phyloP scores from a whole-genome alignment of 2,329 filamentous ascomycete species.

The Xylariaceae sp. region DNA sequence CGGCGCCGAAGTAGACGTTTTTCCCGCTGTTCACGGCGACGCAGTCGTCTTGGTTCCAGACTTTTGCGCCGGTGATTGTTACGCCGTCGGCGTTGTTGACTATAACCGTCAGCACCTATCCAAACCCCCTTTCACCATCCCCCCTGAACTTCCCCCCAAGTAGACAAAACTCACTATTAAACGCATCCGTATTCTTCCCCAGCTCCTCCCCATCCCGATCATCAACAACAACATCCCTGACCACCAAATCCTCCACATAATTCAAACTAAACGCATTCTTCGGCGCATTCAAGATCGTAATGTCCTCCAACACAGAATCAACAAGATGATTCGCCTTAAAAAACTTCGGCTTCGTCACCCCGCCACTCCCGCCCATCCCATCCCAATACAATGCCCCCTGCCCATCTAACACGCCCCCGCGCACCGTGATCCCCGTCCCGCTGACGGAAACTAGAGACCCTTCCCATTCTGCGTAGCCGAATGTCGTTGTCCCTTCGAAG shows the following conservation, averaged over 20 bases:
- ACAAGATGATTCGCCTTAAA: slow-evolving; percentile 51
- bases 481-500: slow-evolving; percentile 61
- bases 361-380: slow-evolving; percentile 52
- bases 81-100: slow-evolving; percentile 42
- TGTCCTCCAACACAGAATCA: slow-evolving; percentile 36
- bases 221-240: slow-evolving; percentile 36
- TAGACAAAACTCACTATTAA: slow-evolving; percentile 34
- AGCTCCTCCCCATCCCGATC: slow-evolving; percentile 46
- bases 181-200: slow-evolving; percentile 52
- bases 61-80: slow-evolving; percentile 45
- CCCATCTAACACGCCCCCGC: slow-evolving; percentile 51
- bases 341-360: slow-evolving; percentile 61
- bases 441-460: slow-evolving; percentile 60
- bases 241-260: slow-evolving; percentile 38
- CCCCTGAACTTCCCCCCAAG: too few relatives aligned
- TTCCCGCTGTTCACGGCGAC: slow-evolving; percentile 53
- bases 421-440: slow-evolving; percentile 51
- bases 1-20: slow-evolving; percentile 37
- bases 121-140: too few relatives aligned
- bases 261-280: slow-evolving; percentile 45
- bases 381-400: slow-evolving; percentile 58
- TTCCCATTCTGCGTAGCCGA: slow-evolving; percentile 60
- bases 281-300: slow-evolving; percentile 45
- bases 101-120: background rate
- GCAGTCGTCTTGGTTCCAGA: slow-evolving; percentile 57